phyloP scores from a whole-genome alignment of 768 basidiomycete genomes.

The Pleurotus pulmonarius region DNA sequence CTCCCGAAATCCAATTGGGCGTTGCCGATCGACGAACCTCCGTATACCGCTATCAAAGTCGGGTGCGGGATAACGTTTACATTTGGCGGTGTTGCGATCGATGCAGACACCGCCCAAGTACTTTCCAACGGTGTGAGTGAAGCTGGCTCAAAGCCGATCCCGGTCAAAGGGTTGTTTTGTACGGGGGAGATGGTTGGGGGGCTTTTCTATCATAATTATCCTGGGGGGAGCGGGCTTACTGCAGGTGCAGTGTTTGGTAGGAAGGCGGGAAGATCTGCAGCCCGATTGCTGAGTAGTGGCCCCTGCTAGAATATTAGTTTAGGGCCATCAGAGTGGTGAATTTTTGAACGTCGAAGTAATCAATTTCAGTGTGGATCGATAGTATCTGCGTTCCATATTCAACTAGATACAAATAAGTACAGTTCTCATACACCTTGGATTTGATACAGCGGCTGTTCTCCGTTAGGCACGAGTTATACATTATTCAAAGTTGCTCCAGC shows the following conservation, averaged over 20 bases:
- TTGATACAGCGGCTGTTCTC: no score
- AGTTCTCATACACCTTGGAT: no score
- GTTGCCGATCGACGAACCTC: constrained; percentile 43
- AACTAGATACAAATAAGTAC: no score
- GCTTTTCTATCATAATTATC: constrained; percentile 63
- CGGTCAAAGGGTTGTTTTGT: constrained; percentile 56
- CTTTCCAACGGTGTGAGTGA: constrained; percentile 20
- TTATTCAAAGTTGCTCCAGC: no score
- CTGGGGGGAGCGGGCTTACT: constrained; percentile 65
- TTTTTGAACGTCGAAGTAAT: no score
- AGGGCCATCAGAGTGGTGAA: no score
- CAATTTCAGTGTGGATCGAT: no score
- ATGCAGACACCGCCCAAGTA: constrained; percentile 50
- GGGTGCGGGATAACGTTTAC: constrained; percentile 72
- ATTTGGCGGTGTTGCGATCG: constrained; percentile 64
- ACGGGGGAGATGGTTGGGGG: constrained; percentile 69
- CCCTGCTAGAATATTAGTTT: no score
- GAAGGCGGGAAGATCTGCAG: constrained; percentile 37
- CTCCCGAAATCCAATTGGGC: constrained; percentile 72
- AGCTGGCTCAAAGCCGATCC: constrained; percentile 26
- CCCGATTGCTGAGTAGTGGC: no score
- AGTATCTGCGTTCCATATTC: no score
- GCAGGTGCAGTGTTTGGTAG: constrained; percentile 65
- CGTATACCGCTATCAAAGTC: constrained; percentile 65
- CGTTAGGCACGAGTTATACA: no score